Conservation (phyloP, 768 basidiomycete species). For the Sarcodon sp. region DNA sequence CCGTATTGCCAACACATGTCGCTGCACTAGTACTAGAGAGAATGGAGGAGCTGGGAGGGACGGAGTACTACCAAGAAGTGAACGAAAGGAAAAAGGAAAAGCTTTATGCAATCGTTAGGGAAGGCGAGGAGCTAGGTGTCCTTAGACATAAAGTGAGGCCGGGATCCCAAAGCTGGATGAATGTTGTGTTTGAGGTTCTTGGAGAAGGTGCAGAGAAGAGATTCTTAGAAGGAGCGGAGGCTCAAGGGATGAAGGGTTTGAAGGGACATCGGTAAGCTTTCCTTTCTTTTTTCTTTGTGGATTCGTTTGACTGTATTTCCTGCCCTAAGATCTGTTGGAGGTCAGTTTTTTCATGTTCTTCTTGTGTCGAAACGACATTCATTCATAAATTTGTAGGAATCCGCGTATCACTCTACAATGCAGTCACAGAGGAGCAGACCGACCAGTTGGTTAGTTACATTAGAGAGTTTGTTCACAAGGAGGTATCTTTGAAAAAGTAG, state of each 20-base stretch:
- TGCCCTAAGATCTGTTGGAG: conserved; percentile 24
- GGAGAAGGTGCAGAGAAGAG: conserved; percentile 52
- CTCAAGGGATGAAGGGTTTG: conserved; percentile 67
- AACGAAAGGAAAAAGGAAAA: conserved; percentile 67
- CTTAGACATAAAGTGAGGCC: conserved; percentile 60
- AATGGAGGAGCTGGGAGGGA: conserved; percentile 50
- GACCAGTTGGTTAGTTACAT: conserved; percentile 18
- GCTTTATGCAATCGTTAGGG: conserved; percentile 61
- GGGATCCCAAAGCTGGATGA: conserved; percentile 89
- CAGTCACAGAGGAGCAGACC: conserved; percentile 36
- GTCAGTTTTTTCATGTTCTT: conserved; percentile 8
- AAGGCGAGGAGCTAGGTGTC: conserved; percentile 59
- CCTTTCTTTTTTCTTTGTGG: not conserved
- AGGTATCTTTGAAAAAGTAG: not conserved
- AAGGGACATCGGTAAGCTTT: conserved; percentile 81
- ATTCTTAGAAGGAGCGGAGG: conserved; percentile 80
- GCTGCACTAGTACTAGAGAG: conserved; percentile 73
- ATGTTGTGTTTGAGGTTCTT: conserved; percentile 72
- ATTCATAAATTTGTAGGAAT: conserved; percentile 22
- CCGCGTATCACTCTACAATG: conserved; percentile 45
- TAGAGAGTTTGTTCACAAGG: conserved; percentile 12
- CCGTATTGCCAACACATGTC: conserved; percentile 85
- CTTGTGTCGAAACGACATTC: too few relatives aligned
- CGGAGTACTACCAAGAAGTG: conserved; percentile 47
- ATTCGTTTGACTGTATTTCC: not conserved